Evolutionary conservation across 1,284 basidiomycete species (phyloP).

Genomic region (Irpex lacteus): DNA sequence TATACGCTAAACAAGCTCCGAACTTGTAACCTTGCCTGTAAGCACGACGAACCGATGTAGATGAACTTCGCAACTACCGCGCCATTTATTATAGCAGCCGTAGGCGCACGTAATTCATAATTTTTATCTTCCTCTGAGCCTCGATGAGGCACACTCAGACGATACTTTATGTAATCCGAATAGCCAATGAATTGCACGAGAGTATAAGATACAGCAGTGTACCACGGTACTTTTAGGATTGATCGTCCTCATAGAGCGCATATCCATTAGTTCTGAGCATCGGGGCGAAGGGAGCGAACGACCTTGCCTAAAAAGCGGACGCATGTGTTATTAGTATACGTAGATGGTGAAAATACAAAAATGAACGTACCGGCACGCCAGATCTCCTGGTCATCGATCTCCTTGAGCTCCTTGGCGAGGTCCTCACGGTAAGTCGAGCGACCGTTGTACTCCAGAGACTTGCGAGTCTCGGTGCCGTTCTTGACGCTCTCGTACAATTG

Average conservation of each 20-base stretch:
- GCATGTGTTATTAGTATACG: slow-evolving; percentile 38
- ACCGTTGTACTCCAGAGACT: slow-evolving; percentile 95
- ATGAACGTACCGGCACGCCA: slow-evolving; percentile 81
- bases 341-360: slow-evolving; percentile 65
- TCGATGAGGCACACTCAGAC: neutral
- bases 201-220: slow-evolving; percentile 7
- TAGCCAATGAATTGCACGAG: neutral
- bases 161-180: neutral
- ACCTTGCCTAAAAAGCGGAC: slow-evolving; percentile 8
- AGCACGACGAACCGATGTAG: too few relatives aligned
- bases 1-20: too few relatives aligned
- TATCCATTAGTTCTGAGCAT: slow-evolving; percentile 1
- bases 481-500: slow-evolving; percentile 91
- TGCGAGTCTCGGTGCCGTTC: slow-evolving; percentile 96
- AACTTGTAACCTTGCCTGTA: too few relatives aligned
- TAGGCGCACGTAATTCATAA: too few relatives aligned
- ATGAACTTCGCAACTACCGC: too few relatives aligned
- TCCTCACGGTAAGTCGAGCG: slow-evolving; percentile 93
- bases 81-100: too few relatives aligned
- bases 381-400: slow-evolving; percentile 97
- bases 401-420: slow-evolving; percentile 90
- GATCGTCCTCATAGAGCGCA: neutral
- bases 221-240: slow-evolving; percentile 8
- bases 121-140: neutral
- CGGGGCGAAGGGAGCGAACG: slow-evolving; percentile 8